phyloP scores from a whole-genome alignment of 352 stramenopile genomes.

The Globisporangium cederbergense region DNA sequence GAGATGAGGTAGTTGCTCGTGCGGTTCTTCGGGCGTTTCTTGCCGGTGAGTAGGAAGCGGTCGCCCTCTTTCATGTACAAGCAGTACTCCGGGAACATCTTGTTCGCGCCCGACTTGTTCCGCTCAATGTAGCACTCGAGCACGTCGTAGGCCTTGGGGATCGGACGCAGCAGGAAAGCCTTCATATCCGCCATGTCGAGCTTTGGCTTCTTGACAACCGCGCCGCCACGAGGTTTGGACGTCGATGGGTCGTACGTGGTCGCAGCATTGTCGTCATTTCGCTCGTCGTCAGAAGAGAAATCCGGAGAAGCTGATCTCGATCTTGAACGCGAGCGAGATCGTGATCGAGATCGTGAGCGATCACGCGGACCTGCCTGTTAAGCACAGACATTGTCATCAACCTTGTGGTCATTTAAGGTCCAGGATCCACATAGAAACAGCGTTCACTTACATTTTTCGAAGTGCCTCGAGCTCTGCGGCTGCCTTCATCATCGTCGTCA shows the following conservation, averaged over 20 bases:
- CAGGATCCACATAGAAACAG: neutral
- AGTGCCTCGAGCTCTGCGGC: slow-evolving; percentile 26
- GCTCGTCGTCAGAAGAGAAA: slow-evolving; percentile 63
- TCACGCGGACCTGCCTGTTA: slow-evolving; percentile 32
- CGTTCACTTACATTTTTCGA: slow-evolving; percentile 38
- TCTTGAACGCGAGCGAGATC: slow-evolving; percentile 38
- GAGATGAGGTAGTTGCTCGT: slow-evolving; percentile 97
- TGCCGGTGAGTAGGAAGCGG: slow-evolving; percentile 95
- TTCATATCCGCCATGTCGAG: slow-evolving; percentile 83
- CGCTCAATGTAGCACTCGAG: slow-evolving; percentile 95
- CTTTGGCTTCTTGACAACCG: slow-evolving; percentile 62
- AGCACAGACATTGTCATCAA: neutral
- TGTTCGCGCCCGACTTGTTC: slow-evolving; percentile 90
- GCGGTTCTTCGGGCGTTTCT: slow-evolving; percentile 95
- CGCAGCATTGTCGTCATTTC: slow-evolving; percentile 49
- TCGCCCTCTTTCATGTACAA: slow-evolving; percentile 93
- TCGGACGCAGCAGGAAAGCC: slow-evolving; percentile 70
- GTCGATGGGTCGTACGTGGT: slow-evolving; percentile 56
- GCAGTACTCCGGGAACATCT: slow-evolving; percentile 92
- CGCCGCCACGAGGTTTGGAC: slow-evolving; percentile 27
- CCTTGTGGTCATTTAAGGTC: neutral
- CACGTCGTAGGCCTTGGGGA: slow-evolving; percentile 86
- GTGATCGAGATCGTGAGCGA: slow-evolving; percentile 43
- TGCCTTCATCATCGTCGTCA: slow-evolving; percentile 55
- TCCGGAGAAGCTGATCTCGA: slow-evolving; percentile 62